Evolutionary conservation across 306 rosid species (phyloP), one percentile per base, ranked within the genome.

Genomic region (Chamaecrista fasciculata): DNA sequence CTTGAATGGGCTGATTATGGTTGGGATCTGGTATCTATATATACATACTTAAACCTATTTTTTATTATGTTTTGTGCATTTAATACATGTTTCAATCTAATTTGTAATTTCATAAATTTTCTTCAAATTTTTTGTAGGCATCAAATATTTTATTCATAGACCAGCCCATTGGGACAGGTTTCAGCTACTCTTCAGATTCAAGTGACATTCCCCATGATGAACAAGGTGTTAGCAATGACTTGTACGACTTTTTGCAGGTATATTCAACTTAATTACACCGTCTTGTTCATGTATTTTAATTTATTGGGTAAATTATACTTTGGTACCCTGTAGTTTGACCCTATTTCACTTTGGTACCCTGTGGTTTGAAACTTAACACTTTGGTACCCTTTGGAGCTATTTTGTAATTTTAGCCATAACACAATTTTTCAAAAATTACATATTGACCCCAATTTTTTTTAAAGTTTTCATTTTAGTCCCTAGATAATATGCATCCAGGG

Each of bases 151-250:
- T 90, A 19, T 94, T 40, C 51, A 90, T 94, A 7, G 97, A 94
- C 76, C 97, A 94, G 73, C 99, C 99, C 1, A 71, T 73, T 3
- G 97, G 97, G n/a, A 91, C 99, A 11, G 99, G 99, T 37, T 94
- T 91, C 84, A 94, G 99, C 78, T 91, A 91, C 25, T 72, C 89
- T 26, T 78, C 95, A 6, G 87, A 91, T 20, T 73, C 77, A 2
- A 56, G 33, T 37, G 99, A 91, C 76, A 81, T 87, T 69, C 99
- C 85, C 48, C 96, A 86, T 14, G 81, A 85, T 12, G 99, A 94
- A 87, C 76, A 66, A 16, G 96, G 92, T 4, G 86, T 94, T 14
- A 91, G 99, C 85, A 81, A 87, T 79, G 96, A 91, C 71, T 69
- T 94, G 74, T 91, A 83, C 24, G 91, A 94, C 81, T 94, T 94